Base-by-base conservation (phyloP, 495 filamentous ascomycete genomes). In the Podospora didyma region DNA sequence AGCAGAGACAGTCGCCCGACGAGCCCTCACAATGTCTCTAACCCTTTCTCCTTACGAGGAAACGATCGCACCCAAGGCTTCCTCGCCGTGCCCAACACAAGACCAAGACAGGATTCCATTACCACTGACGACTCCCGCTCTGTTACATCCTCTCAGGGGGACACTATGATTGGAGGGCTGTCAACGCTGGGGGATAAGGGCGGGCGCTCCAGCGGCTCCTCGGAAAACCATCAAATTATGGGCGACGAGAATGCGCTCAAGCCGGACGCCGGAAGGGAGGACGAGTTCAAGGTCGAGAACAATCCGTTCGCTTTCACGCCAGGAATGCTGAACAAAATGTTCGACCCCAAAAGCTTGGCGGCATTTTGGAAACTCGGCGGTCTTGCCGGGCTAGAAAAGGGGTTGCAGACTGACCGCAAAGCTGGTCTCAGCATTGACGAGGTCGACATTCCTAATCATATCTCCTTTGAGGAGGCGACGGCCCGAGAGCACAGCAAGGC, bases 11-110 rank as follows among this genome's bases (percentile, higher is more conserved):
- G 86, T 65, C 78, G 89, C 52, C 92, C 91, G n/a, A 90, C 87
- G 0, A 96, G 91, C 44, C 88, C 91, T 0, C 92, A 96, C 70
- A 95, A 96, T 73, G 72, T 96, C 50, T 92, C 89, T 6, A 92
- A 88, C 14, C 89, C 87, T 16, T 75, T 80, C 14, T 63, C 68
- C 2, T 70, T 76, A 9, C 73, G 75, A 22, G 78, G 69, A 2
- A 73, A 71, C 44, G 75, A 75, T 37, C 75, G 74, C 20, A 68
- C 68, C 49, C 69, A 67, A 31, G 71, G 69, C 28, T 82, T 78
- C 56, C 67, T 82, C 21, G 68, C 79, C 7, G 79, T 82, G 4
- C 78, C 79, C 17, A 73, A 73, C 49, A 67, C 72, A 26, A 68
- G 71, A 41, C 69, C 80, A 11, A 69, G 79, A 49, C 79, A 83